Evolutionary conservation across 768 basidiomycete species (phyloP), one percentile per base, ranked within the genome.

Genomic region (Lactarius psammicola): DNA sequence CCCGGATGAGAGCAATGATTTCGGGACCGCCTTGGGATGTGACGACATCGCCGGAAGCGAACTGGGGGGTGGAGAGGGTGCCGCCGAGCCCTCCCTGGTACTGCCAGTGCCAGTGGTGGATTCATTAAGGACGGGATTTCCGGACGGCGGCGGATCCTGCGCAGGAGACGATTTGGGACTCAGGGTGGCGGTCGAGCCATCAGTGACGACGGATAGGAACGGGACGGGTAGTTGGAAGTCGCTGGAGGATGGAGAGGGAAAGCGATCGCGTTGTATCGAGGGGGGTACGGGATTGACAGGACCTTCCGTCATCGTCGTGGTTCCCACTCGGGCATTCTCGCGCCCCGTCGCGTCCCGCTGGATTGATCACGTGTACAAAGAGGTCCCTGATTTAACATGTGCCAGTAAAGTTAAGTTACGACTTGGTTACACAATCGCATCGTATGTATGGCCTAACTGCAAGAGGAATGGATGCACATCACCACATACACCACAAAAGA

Each of bases 111-210:
- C 20, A 9, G 5, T 55, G 18, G 26, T 55, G 2, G 9, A 8
- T 33, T 17, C 10, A 8, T 4, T 11, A 15, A 3, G 5, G 6
- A 15, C 31, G 17, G 36, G 33, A 42, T n/a, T 44, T 23, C 20
- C 31, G 17, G 23, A 26, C 51, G 26, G 36, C 4, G 23, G 53
- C 31, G 34, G 64, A 42, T 64, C 58, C 1, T 26, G 20, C 36
- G 38, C 34, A n/a, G 9, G 18, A 20, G n/a, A 51, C 36, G 63
- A 59, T 64, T 31, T 49, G 53, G 64, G 40, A 44, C 11, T 44
- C 40, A 51, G 28, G 17, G 33, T 3, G 34, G n/a, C 34, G 33
- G 11, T 54, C 23, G 34, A 46, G 44, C 20, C 17, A 53, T 54
- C 53, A 6, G 53, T n/a, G n/a, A n/a, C 5, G 28, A 17, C 18